These are phyloP conservation scores for Trametes gibbosa DNA, from an alignment of 768 basidiomycete genomes.

Conservation along the genomic window DNA sequence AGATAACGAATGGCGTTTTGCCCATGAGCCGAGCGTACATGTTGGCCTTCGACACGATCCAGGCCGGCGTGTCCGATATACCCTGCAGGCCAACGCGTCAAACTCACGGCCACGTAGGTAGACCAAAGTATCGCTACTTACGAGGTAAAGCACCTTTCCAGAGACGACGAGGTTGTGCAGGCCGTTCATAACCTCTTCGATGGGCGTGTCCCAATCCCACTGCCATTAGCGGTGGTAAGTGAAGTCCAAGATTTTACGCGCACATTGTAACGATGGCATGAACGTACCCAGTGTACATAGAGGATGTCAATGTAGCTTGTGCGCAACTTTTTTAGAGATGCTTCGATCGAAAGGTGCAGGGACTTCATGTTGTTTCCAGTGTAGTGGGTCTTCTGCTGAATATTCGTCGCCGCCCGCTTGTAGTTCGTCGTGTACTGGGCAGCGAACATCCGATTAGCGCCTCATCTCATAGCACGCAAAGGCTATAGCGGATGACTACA, in stretches of 20 bases:
- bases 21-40: constrained; percentile 39
- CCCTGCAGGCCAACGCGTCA: constrained; percentile 6
- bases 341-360: constrained; percentile 29
- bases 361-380: constrained; percentile 37
- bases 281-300: constrained; percentile 38
- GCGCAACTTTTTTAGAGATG: constrained; percentile 43
- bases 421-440: constrained; percentile 5
- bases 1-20: constrained; percentile 36
- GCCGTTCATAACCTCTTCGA: constrained; percentile 56
- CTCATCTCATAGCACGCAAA: no score
- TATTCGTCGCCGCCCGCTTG: neutral
- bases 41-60: constrained; percentile 38
- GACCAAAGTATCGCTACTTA: neutral
- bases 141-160: constrained; percentile 45
- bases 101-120: neutral
- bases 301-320: constrained; percentile 56
- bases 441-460: no score
- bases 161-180: constrained; percentile 49
- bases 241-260: no score
- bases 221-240: constrained; percentile 14
- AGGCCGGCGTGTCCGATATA: constrained; percentile 34
- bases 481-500: no score
- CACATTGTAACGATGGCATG: neutral
- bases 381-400: constrained; percentile 36
- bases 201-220: constrained; percentile 51